phyloP scores from a whole-genome alignment of 345 rosid species.

The Streptanthus diversifolius region DNA sequence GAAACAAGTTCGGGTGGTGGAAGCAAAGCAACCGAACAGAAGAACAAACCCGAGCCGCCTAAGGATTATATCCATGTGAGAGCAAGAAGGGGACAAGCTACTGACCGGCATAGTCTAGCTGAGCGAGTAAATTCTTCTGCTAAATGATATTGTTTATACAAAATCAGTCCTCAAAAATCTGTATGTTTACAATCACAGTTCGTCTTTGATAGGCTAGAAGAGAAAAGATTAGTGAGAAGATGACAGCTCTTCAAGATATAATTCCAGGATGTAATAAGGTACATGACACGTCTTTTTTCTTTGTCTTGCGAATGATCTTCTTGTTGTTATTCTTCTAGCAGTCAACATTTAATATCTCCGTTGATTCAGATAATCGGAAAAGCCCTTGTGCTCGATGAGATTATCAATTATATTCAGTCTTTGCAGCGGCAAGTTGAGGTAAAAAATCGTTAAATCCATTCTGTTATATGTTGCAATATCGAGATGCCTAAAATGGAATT shows the following conservation, averaged over 20 bases:
- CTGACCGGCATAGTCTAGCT: conserved; percentile 97
- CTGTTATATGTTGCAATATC: neutral
- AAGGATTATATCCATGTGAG: conserved; percentile 97
- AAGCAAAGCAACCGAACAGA: conserved; percentile 44
- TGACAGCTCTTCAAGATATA: conserved; percentile 93
- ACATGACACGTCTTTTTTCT: conserved; percentile 2
- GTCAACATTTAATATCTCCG: neutral
- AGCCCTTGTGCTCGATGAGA: conserved; percentile 97
- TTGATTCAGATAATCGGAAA: conserved; percentile 80
- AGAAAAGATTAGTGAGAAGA: conserved; percentile 93
- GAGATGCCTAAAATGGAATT: conserved; percentile 1
- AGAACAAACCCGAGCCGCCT: conserved; percentile 64
- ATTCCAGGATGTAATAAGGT: conserved; percentile 98
- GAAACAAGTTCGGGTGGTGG: conserved; percentile 60
- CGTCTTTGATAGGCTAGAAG: conserved; percentile 73
- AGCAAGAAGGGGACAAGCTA: conserved; percentile 98
- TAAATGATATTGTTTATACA: neutral
- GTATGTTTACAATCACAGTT: neutral
- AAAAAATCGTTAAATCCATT: neutral
- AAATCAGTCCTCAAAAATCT: neutral
- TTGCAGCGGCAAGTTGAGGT: conserved; percentile 97
- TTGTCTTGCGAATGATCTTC: neutral
- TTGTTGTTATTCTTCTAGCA: neutral
- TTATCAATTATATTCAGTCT: conserved; percentile 92
- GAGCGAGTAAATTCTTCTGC: conserved; percentile 63